Evolutionary conservation across 495 filamentous ascomycete species (phyloP).

Genomic region (Aspergillus nanangensis): DNA sequence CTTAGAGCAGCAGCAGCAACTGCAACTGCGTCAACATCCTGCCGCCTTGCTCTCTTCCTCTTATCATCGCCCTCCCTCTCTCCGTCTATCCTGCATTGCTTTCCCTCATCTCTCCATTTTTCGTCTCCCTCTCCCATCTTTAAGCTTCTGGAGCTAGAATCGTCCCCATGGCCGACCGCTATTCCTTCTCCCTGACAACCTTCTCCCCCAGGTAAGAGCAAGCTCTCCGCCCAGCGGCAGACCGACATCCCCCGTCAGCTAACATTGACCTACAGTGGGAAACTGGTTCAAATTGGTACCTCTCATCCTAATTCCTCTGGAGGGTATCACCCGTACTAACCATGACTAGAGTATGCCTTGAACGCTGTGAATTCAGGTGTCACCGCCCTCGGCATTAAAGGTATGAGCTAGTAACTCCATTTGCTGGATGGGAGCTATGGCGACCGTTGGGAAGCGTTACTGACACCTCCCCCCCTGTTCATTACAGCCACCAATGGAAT

Average conservation of each 20-base stretch:
- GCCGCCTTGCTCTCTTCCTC: slow-evolving; percentile 16
- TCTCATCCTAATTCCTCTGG: slow-evolving; percentile 1
- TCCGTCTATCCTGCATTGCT: slow-evolving; percentile 6
- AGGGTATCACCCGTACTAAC: slow-evolving; percentile 13
- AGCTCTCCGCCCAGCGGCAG: slow-evolving; percentile 11
- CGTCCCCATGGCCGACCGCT: slow-evolving; percentile 85
- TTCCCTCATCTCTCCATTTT: slow-evolving; percentile 10
- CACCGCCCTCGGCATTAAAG: slow-evolving; percentile 97
- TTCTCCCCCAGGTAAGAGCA: slow-evolving; percentile 95
- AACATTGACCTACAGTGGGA: slow-evolving; percentile 65
- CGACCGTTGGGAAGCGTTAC: slow-evolving; percentile 1
- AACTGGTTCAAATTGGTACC: slow-evolving; percentile 73
- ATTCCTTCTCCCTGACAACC: slow-evolving; percentile 98
- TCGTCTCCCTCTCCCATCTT: not conserved
- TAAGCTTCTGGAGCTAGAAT: slow-evolving; percentile 13
- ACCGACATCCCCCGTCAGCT: slow-evolving; percentile 26
- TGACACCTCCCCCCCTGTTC: slow-evolving; percentile 1
- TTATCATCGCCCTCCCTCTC: slow-evolving; percentile 8
- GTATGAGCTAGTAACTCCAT: slow-evolving; percentile 35
- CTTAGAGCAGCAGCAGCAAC: slow-evolving; percentile 2
- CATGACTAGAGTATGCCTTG: slow-evolving; percentile 86
- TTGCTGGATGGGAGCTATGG: not conserved
- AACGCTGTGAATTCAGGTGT: slow-evolving; percentile 99
- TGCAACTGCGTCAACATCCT: slow-evolving; percentile 37
- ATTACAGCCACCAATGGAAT: slow-evolving; percentile 89